Percentiles rank a stretch among this genome's conserved stretches.
Evolutionary conservation across 2,329 filamentous ascomycete genomes (phyloP).

Genomic region (Neoscytalidium dimidiatum): DNA sequence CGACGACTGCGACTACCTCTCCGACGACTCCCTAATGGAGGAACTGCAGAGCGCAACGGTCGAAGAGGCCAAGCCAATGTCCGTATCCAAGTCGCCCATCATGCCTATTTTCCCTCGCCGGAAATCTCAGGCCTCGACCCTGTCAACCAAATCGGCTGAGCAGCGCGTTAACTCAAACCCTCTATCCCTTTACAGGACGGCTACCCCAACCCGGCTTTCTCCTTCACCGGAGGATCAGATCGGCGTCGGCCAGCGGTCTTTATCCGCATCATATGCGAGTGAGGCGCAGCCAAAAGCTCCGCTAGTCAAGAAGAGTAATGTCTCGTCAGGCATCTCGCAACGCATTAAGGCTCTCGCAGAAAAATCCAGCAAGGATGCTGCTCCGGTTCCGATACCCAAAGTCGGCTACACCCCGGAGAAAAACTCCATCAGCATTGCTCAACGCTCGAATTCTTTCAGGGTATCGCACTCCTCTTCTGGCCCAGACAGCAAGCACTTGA

Average conservation of each 20-base stretch:
- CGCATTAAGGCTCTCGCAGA: slow-evolving; percentile 92
- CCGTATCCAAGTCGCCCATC: slow-evolving; percentile 80
- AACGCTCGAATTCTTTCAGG: slow-evolving; percentile 42
- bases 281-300: slow-evolving; percentile 26
- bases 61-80: slow-evolving; percentile 79
- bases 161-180: slow-evolving; percentile 19
- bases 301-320: slow-evolving; percentile 71
- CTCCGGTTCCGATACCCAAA: slow-evolving; percentile 19
- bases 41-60: slow-evolving; percentile 81
- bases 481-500: slow-evolving; percentile 28
- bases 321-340: slow-evolving; percentile 89
- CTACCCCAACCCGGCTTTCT: slow-evolving; percentile 27
- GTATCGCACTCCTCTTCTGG: slow-evolving; percentile 34
- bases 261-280: slow-evolving; percentile 29
- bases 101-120: slow-evolving; percentile 59
- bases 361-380: slow-evolving; percentile 57
- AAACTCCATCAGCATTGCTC: slow-evolving; percentile 34
- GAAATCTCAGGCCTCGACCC: slow-evolving; percentile 26
- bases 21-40: slow-evolving; percentile 83
- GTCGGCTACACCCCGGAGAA: slow-evolving; percentile 26
- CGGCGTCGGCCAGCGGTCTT: slow-evolving; percentile 20
- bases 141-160: slow-evolving; percentile 35
- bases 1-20: slow-evolving; percentile 52
- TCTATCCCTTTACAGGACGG: slow-evolving; percentile 22
- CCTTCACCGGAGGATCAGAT: slow-evolving; percentile 32